Conservation (phyloP, 352 stramenopile genomes). For the Phytophthora citricola region DNA sequence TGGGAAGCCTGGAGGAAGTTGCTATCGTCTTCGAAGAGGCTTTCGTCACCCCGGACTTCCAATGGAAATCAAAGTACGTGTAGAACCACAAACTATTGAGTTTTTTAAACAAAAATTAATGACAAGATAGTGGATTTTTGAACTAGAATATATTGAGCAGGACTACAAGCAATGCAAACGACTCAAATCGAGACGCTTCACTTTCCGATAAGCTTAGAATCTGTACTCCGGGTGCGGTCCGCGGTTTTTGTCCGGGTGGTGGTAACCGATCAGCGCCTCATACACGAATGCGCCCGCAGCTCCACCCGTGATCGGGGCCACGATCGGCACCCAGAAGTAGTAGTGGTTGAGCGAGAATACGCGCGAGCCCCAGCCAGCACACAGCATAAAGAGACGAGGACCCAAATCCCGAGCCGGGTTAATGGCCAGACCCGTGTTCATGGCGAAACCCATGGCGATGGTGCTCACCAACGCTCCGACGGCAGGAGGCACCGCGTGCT, state of each 20-base stretch:
- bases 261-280: constrained; percentile 43
- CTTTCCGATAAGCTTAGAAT: constrained; percentile 11
- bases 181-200: too few relatives aligned
- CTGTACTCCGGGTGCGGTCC: constrained; percentile 28
- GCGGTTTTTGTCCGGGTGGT: constrained; percentile 50
- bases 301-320: constrained; percentile 49
- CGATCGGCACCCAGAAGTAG: constrained; percentile 67
- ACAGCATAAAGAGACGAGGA: constrained; percentile 48
- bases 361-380: constrained; percentile 51
- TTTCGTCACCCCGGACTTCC: too few relatives aligned
- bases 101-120: too few relatives aligned
- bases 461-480: constrained; percentile 74
- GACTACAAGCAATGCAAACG: too few relatives aligned
- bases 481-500: constrained; percentile 69
- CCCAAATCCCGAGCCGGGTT: constrained; percentile 77
- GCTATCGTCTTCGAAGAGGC: background rate
- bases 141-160: too few relatives aligned
- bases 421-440: constrained; percentile 81
- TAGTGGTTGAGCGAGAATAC: constrained; percentile 49
- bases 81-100: too few relatives aligned
- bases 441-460: constrained; percentile 78
- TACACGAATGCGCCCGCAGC: constrained; percentile 40
- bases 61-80: too few relatives aligned
- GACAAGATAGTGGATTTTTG: too few relatives aligned
- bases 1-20: too few relatives aligned